Conservation (phyloP, 2,329 filamentous ascomycete species). For the Xylariaceae sp. region DNA sequence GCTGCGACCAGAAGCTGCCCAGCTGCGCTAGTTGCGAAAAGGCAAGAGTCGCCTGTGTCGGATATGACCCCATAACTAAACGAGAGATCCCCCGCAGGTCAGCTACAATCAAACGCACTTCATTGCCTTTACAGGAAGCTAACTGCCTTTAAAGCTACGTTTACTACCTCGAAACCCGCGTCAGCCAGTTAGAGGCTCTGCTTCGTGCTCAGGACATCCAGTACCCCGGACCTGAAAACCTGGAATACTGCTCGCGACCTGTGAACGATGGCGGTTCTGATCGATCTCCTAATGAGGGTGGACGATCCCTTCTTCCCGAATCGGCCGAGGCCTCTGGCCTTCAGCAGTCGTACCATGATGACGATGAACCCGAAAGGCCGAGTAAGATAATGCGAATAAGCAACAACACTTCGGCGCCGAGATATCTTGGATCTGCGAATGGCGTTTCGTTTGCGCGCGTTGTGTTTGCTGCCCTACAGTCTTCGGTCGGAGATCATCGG, state of each 20-base stretch:
- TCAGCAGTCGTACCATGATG: conserved; percentile 33
- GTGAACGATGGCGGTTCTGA: conserved; percentile 35
- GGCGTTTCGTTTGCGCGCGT: conserved; percentile 93
- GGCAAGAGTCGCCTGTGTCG: conserved; percentile 84
- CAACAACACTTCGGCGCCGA: conserved; percentile 64
- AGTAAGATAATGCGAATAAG: conserved; percentile 29
- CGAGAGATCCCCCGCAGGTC: conserved; percentile 89
- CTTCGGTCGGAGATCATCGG: conserved; percentile 57
- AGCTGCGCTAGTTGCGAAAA: conserved; percentile 91
- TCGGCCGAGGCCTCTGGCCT: conserved; percentile 29
- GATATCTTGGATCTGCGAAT: conserved; percentile 77
- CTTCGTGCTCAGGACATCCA: conserved; percentile 63
- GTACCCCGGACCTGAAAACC: conserved; percentile 65
- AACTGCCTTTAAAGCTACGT: conserved; percentile 61
- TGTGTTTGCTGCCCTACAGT: conserved; percentile 88
- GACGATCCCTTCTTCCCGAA: conserved; percentile 32
- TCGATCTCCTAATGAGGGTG: conserved; percentile 34
- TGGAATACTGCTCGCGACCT: conserved; percentile 58
- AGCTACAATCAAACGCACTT: conserved; percentile 36
- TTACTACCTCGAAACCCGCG: conserved; percentile 84
- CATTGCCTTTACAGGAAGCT: conserved; percentile 11
- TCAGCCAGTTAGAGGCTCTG: conserved; percentile 75
- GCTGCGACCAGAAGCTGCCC: conserved; percentile 88
- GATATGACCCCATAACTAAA: conserved; percentile 95
- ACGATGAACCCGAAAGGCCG: conserved; percentile 52